Evolutionary conservation across 2,329 filamentous ascomycete species (phyloP), one percentile per base, ranked within the genome.

Genomic region (Claviceps arundinis): DNA sequence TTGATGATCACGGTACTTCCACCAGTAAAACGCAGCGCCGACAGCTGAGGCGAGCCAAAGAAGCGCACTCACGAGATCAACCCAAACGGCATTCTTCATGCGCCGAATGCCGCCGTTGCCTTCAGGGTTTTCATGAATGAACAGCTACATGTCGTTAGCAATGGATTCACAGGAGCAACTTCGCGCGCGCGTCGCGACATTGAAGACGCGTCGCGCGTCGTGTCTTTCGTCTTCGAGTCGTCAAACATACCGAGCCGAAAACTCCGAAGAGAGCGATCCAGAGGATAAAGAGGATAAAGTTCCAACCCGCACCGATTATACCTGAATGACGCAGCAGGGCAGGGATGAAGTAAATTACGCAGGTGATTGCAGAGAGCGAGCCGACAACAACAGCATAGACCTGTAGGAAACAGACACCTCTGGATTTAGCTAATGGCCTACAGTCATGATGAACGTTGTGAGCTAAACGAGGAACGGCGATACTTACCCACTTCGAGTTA

Each of bases 81-180:
- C 75, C 86, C 87, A 95, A 16, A 93, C 87, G 5, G 88, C 87
- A 62, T 84, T 82, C 71, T 89, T 89, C 89, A 95, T 95, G 52
- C 87, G 77, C 58, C 73, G 70, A 53, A 91, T 76, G 48, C 76
- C 81, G 42, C 61, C 60, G 62, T 87, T 76, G 14, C 81, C 82
- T 63, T 85, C 73, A 0, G 82, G 65, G 54, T 88, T 66, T 60
- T 82, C 82, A 51, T 78, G 68, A 63, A 95, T 85, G 72, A 84
- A 95, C 74, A 91, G 70, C 69, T 75, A 56, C 37, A 30, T 19
- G 9, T 44, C 44, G 45, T 54, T 19, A 50, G 44, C 48, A 45
- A 14, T 9, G 30, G 16, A 19, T 22, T 22, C 19, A 22, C 4
- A 7, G 17, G 13, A 7, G 13, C 19, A 24, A 40, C 14, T 3